Evolutionary conservation across 139 green algal genomes (phyloP).

Genomic region (Zygnema circumcarinatum): DNA sequence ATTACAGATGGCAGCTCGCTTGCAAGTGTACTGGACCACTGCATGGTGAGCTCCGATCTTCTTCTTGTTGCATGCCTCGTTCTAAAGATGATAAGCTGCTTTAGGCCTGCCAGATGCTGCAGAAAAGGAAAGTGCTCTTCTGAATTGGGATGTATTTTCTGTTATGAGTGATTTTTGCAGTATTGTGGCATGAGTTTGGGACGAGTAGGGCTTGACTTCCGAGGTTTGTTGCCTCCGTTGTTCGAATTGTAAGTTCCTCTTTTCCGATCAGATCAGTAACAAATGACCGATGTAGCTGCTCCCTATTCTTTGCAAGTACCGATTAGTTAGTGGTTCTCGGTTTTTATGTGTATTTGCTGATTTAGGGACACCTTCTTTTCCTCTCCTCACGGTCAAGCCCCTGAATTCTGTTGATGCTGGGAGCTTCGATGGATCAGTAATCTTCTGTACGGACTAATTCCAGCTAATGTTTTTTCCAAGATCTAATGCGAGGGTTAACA

Average conservation of each 20-base stretch:
- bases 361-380: neutral
- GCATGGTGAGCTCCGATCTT: conserved; percentile 69
- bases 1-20: conserved; percentile 70
- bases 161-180: no score
- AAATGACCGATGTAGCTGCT: neutral
- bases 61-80: neutral
- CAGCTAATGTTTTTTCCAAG: no score
- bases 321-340: no score
- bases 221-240: conserved; percentile 81
- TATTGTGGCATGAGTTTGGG: conserved; percentile 91
- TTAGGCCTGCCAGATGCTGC: no score
- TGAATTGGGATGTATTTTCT: no score
- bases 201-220: conserved; percentile 94
- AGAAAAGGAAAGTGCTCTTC: no score
- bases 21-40: conserved; percentile 89
- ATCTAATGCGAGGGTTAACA: no score
- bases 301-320: neutral
- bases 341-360: neutral
- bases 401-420: no score
- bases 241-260: conserved; percentile 78
- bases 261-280: no score
- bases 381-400: no score
- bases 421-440: no score
- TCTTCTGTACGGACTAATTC: no score
- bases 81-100: neutral